Evolutionary conservation across 2,329 filamentous ascomycete species (phyloP).

Genomic region (Tolypocladium tundrense): DNA sequence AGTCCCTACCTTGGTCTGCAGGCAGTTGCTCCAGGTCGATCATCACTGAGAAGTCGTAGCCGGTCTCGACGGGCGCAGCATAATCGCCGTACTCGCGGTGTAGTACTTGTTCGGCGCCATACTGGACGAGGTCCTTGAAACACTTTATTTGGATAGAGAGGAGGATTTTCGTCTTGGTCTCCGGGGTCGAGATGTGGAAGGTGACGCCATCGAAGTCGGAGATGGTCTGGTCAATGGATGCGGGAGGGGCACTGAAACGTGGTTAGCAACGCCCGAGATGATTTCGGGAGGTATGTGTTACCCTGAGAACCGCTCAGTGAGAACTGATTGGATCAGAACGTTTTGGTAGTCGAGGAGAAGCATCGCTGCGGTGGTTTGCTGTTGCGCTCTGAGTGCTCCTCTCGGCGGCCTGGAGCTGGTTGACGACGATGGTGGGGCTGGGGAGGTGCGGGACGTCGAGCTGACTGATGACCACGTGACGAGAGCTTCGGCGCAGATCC

Average conservation of each 20-base stretch:
- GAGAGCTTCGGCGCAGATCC: neutral
- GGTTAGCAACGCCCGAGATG: constrained; percentile 19
- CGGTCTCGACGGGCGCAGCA: constrained; percentile 75
- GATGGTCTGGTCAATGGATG: constrained; percentile 92
- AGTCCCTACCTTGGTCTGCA: constrained; percentile 53
- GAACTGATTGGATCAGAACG: constrained; percentile 88
- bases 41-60: constrained; percentile 91
- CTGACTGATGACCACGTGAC: constrained; percentile 23
- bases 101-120: constrained; percentile 85
- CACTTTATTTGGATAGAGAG: constrained; percentile 94
- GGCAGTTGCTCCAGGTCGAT: constrained; percentile 85
- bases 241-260: constrained; percentile 60
- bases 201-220: constrained; percentile 99
- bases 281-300: constrained; percentile 23
- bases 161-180: constrained; percentile 85
- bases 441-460: constrained; percentile 15
- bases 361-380: constrained; percentile 40
- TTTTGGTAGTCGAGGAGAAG: constrained; percentile 99
- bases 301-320: constrained; percentile 91
- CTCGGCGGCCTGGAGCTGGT: constrained; percentile 19
- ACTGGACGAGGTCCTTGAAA: constrained; percentile 82
- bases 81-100: constrained; percentile 91
- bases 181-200: constrained; percentile 96
- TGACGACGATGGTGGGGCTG: constrained; percentile 31
- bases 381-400: constrained; percentile 15